A percentile compares a stretch with the other conserved stretches of the same genome.
phyloP scores from a whole-genome alignment of 148 eudicot species.

The Rhododendron ferrugineum region DNA sequence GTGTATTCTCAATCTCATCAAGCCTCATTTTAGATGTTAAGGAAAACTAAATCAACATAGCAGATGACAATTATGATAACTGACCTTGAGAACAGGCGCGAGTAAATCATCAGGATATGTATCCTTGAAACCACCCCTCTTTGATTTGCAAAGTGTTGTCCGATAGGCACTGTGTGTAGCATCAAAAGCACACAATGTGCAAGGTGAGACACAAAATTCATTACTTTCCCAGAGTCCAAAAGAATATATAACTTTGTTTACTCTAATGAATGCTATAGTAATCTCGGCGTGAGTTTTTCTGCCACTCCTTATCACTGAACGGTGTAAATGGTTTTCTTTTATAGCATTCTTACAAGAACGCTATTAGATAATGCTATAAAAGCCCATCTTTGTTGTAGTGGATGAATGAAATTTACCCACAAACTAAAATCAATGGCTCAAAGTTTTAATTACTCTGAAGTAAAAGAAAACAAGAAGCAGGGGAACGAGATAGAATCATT shows the following conservation, averaged over 20 bases:
- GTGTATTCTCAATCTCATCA: not conserved
- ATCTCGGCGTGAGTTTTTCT: no score
- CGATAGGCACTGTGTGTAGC: conserved; percentile 60
- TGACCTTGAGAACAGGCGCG: conserved; percentile 75
- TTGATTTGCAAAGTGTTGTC: conserved; percentile 81
- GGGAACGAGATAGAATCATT: no score
- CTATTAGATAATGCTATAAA: no score
- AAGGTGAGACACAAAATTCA: not conserved
- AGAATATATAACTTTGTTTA: not conserved
- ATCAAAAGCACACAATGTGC: conserved; percentile 1
- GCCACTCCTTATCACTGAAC: no score
- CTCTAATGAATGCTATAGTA: no score
- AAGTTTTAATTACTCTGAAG: no score
- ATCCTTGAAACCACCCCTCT: conserved; percentile 86
- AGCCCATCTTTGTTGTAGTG: no score
- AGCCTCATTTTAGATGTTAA: not conserved
- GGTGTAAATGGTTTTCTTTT: no score
- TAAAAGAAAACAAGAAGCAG: no score
- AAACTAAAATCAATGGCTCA: no score
- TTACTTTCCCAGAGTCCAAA: not conserved
- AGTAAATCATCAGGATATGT: conserved; percentile 92
- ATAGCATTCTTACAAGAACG: no score
- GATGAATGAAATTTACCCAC: no score
- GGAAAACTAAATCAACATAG: not conserved
- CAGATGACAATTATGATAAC: not conserved